Evolutionary conservation across 345 rosid genomes (phyloP).

Genomic region (Gossypium mustelinum): DNA sequence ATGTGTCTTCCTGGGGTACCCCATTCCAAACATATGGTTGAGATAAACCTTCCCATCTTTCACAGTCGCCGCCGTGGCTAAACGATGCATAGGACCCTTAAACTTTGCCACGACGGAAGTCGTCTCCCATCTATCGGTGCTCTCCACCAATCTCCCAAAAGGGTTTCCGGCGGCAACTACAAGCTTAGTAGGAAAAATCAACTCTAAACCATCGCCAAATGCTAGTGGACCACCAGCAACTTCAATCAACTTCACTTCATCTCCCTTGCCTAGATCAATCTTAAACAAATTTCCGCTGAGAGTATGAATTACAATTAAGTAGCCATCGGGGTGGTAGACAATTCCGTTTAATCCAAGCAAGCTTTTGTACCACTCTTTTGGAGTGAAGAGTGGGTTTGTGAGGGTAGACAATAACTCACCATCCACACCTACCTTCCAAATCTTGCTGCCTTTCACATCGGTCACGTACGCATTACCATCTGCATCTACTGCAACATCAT

Average conservation of each 20-base stretch:
- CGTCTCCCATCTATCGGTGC: slow-evolving; percentile 77
- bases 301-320: slow-evolving; percentile 70
- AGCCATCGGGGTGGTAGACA: slow-evolving; percentile 78
- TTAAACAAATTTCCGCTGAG: slow-evolving; percentile 56
- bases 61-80: slow-evolving; percentile 77
- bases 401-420: slow-evolving; percentile 57
- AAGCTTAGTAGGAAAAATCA: slow-evolving; percentile 57
- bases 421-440: slow-evolving; percentile 65
- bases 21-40: slow-evolving; percentile 70
- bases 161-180: slow-evolving; percentile 81
- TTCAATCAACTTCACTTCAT: slow-evolving; percentile 41
- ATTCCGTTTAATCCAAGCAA: slow-evolving; percentile 72
- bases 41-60: slow-evolving; percentile 79
- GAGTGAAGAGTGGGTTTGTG: slow-evolving; percentile 51
- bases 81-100: slow-evolving; percentile 60
- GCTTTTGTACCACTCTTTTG: slow-evolving; percentile 67
- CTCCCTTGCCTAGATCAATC: slow-evolving; percentile 45
- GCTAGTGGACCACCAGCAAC: slow-evolving; percentile 52
- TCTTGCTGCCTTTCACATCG: slow-evolving; percentile 53
- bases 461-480: slow-evolving; percentile 77
- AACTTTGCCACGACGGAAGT: slow-evolving; percentile 61
- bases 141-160: slow-evolving; percentile 64
- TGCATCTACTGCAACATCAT: slow-evolving; percentile 71
- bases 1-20: slow-evolving; percentile 80
- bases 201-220: slow-evolving; percentile 76